phyloP scores from a whole-genome alignment of 73 alveolate genomes.

The Tetrahymena borealis region DNA sequence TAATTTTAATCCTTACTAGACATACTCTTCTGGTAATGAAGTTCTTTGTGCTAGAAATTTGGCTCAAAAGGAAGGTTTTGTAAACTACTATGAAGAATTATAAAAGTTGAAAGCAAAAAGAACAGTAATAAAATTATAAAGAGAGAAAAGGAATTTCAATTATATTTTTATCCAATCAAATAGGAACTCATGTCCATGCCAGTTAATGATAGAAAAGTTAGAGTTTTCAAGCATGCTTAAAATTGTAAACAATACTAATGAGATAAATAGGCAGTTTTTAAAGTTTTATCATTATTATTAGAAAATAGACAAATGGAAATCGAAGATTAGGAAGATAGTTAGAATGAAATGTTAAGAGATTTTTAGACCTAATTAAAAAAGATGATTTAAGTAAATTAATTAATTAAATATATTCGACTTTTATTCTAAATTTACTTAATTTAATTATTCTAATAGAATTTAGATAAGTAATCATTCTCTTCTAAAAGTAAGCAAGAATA shows the following conservation, averaged over 20 bases:
- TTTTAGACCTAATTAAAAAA: background rate
- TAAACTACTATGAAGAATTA: background rate
- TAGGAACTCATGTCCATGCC: background rate
- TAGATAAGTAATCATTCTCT: background rate
- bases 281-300: no score
- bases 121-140: background rate
- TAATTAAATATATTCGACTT: background rate
- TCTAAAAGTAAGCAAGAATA: background rate
- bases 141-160: background rate
- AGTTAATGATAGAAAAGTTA: background rate
- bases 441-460: background rate
- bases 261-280: no score
- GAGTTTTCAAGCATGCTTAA: background rate
- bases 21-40: background rate
- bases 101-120: background rate
- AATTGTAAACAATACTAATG: background rate
- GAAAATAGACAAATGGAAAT: background rate
- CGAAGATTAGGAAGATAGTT: background rate
- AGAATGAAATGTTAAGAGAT: background rate
- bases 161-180: background rate
- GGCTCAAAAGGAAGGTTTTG: background rate
- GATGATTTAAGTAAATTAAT: background rate
- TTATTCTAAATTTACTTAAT: background rate
- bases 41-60: background rate
- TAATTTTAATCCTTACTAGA: background rate